A percentile compares a stretch with the other conserved stretches of the same genome.
These are phyloP conservation scores for Pichia scutulata DNA, from an alignment of 805 yeast genomes.

Conservation along the genomic window DNA sequence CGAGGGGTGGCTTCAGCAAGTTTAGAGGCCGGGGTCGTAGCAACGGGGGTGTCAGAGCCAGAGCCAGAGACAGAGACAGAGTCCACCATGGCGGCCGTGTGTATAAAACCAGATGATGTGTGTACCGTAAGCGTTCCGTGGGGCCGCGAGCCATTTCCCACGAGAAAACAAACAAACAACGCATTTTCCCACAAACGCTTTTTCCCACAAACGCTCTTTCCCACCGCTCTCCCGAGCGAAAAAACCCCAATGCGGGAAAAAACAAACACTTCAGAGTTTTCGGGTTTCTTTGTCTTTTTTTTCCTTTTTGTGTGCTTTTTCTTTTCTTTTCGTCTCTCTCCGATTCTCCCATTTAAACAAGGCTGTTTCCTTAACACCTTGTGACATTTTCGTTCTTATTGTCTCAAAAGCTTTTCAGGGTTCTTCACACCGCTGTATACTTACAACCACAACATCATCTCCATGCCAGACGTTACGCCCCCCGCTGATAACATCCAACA, in stretches of 20 bases:
- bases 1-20: neutral
- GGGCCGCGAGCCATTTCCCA: no score
- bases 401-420: no score
- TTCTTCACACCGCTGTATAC: no score
- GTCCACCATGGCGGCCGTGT: slow-evolving; percentile 4
- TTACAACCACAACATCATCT: no score
- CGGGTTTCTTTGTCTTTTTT: neutral
- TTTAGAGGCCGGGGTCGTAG: neutral
- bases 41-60: neutral
- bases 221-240: neutral
- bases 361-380: no score
- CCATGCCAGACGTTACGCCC: neutral
- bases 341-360: no score
- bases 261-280: no score
- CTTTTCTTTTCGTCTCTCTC: neutral
- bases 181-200: no score
- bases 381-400: no score
- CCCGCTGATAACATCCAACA: neutral
- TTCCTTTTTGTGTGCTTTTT: neutral
- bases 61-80: neutral
- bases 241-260: neutral
- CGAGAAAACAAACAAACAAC: no score
- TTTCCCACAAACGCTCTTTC: neutral
- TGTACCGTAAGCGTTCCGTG: no score
- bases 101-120: slow-evolving; percentile 2